Evolutionary conservation across 1,139 yeast genomes (phyloP), one percentile per base, ranked within the genome.

Genomic region (Suhomyces chickasaworum): DNA sequence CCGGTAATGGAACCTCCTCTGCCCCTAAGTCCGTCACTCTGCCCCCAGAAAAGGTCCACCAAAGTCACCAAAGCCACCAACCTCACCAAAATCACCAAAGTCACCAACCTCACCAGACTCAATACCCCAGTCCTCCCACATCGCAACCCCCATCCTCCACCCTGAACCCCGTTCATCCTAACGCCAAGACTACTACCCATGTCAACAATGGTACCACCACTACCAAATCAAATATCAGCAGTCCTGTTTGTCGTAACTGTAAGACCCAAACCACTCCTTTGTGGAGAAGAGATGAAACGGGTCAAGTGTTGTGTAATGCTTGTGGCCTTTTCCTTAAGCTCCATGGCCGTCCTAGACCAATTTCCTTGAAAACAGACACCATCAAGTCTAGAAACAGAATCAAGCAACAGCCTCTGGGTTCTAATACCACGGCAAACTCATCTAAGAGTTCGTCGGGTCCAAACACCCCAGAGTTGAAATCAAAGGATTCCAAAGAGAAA

Each of bases 281-380:
- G 22, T 91, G 98, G 98, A 78, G 98, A 65, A 76, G 97, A 56
- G 96, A 90, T 65, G 97, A 90, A 61, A 81, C 87, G 15, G 98
- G 98, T 13, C 95, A 89, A 55, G 96, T 89, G 13, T 76, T 91
- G 43, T 91, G 98, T 65, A 91, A 91, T 69, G 98, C 98, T 4
- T 91, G 97, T 70, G 98, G 98, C 0, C 74, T 91, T 45, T 91
- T 91, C 60, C 71, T 91, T 52, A 91, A 91, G 67, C 76, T 91
- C 36, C 98, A 91, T 61, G 97, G 97, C 20, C 79, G 96, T 46
- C 89, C 97, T 27, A 77, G 98, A 57, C 97, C 98, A 3, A 89
- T 89, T 47, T 84, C 93, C 27, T 71, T 91, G 57, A 91, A 91
- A 63, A 89, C 96, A 6, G 96, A 90, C 66, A 90, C 93, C 20